Base-by-base conservation (phyloP, 1,284 basidiomycete genomes). In the Schizophyllum amplum region DNA sequence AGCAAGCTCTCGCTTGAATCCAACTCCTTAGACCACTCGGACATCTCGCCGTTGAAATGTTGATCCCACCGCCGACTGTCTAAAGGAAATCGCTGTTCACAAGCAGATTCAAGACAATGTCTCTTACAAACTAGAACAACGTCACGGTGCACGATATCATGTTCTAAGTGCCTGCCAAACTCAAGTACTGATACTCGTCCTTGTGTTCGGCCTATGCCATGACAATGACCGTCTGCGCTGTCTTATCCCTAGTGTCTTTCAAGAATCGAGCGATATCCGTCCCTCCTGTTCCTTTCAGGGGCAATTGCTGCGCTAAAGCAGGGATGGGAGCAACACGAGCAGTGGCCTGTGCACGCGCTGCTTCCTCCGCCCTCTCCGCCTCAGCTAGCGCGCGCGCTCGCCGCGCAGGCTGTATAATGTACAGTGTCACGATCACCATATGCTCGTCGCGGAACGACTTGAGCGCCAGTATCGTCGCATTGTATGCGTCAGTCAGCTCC, bases 371-470 rank as follows among this genome's bases (percentile, higher is more conserved):
- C 33, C 27, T 20, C 25, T 51, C 33, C 7, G 33, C 33, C 3
- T 42, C 33, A 9, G 33, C 33, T 17, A 42, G 33, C 54, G 24
- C 22, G 55, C 48, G 50, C 52, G 70, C 71, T 60, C 73, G 70
- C 62, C 72, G 72, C 26, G 86, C 79, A 1, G 86, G 92, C 21
- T 84, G 84, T 25, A 94, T 73, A 62, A 95, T 94, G 70, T 95
- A 96, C 53, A 91, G 66, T 24, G 90, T 82, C 22, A 90, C 93
- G 57, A 97, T 88, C 55, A 84, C 81, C 74, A 98, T 88, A 71
- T 97, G 95, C 51, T 86, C 86, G 65, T 96, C 90, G 53, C 94
- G 79, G 68, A 98, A 88, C 53, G 77, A 72, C 71, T 92, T 92
- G 56, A 98, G 77, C 9, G 91, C 80, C 6, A 70, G 70, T 5